Evolutionary conservation across 768 basidiomycete genomes (phyloP), one percentile per base, ranked within the genome.

Genomic region (Leccinum truebloodii): DNA sequence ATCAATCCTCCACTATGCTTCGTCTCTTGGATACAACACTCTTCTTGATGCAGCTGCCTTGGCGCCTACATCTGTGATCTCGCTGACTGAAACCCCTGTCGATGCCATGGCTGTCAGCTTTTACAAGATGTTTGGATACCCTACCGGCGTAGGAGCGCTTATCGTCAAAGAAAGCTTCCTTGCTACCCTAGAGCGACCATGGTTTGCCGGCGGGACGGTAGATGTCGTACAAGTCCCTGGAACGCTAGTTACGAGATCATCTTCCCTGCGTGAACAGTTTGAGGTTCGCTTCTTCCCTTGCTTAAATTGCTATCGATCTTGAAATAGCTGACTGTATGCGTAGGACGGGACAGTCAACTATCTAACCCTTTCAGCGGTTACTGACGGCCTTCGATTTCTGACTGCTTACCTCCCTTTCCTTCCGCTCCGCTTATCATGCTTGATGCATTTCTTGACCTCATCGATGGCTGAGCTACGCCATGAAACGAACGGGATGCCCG

Each of bases 91-190:
- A 55, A 80, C 79, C 32, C 83, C 86, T 4, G 87, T 92, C 12
- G 92, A 94, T 71, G 92, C 91, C 1, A 86, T 92, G 82, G 90
- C 86, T 0, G 69, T 94, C 56, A 90, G 88, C 49, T 92, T 94
- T 67, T 94, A 94, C 76, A 94, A 94, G 66, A 92, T 94, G 88
- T 91, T 92, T 63, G 92, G 92, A 35, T 94, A 86, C 65, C 92
- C 92, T 12, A 93, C 91, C 0, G 92, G 92, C 8, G 84, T 93
- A 48, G 92, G 92, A 37, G 90, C 90, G 13, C 78, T 94, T 5
- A 72, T 94, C 30, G 86, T 89, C 49, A 89, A 86, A 70, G 86
- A 87, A 67, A 81, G 82, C 9, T 90, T 92, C 65, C 73, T 92
- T 54, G 72, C 72, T 6, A 76, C 76, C 52, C 77, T 91, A 44